These are phyloP conservation scores for Coccomyxa subellipsoidea DNA, from an alignment of 163 green algal genomes.

Conservation along the genomic window DNA sequence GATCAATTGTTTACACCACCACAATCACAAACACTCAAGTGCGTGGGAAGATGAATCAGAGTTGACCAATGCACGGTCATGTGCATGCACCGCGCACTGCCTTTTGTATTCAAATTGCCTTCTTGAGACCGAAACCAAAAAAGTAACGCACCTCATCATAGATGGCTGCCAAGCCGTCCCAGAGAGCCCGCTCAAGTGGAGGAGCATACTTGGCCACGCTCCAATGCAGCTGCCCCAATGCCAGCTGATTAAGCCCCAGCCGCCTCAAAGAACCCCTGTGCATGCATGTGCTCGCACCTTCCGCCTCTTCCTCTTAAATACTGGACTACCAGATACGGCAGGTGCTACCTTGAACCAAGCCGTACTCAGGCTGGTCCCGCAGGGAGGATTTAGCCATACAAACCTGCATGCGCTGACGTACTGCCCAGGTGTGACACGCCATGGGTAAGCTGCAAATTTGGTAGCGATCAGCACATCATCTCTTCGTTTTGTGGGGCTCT, in stretches of 20 bases:
- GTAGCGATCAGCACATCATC: conserved; percentile 72
- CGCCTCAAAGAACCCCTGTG: conserved; percentile 51
- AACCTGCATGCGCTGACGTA: conserved; percentile 44
- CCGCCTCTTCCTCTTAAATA: no score
- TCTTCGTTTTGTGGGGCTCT: conserved; percentile 55
- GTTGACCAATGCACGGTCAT: neutral
- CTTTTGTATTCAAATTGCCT: no score
- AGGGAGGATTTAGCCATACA: neutral
- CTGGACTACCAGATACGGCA: no score
- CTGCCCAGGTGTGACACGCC: conserved; percentile 50
- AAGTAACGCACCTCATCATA: conserved; percentile 46
- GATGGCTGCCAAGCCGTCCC: conserved; percentile 75
- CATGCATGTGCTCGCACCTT: no score
- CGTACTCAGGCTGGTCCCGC: neutral
- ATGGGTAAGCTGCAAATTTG: conserved; percentile 96
- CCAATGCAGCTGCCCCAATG: conserved; percentile 93
- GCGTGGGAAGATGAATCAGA: neutral
- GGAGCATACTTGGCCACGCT: conserved; percentile 80
- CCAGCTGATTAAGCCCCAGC: conserved; percentile 64
- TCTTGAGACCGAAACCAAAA: no score
- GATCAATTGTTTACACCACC: neutral
- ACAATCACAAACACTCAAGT: neutral
- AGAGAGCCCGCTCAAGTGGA: conserved; percentile 81
- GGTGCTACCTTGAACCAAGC: no score
- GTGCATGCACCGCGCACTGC: no score